Evolutionary conservation across 1,284 basidiomycete genomes (phyloP), one percentile per base, ranked within the genome.

Genomic region (Lentinus polychrous): DNA sequence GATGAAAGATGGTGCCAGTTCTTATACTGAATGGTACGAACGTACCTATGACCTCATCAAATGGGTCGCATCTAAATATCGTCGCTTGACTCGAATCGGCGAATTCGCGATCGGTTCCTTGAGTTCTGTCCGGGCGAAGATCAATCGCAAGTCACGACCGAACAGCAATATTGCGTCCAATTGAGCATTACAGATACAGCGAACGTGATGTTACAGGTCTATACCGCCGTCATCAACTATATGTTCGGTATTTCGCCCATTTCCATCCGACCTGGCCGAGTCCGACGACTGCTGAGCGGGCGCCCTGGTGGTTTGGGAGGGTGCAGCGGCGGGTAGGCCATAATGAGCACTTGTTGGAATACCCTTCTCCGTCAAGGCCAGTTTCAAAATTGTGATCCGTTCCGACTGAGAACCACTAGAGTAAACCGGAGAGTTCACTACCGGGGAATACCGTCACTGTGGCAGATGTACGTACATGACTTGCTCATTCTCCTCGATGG

Each of bases 391-490:
- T 24, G 66, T 65, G 52, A 88, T 76, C 6, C 85, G 72, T 60
- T 89, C 85, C 57, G 80, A 74, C 62, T 89, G 86, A 5, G 84
- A 83, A 4, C 74, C 81, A 55, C 85, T 88, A 56, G 46, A 39
- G 33, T 15, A 20, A 14, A 1, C 43, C 22, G 20, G 24, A 36
- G 38, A n/a, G 37, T 24, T 27, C n/a, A n/a, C 32, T 20, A 41
- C 42, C 46, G 8, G 20, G 12, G n/a, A 49, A 36, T 3, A 36
- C 15, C 24, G 27, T 27, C 4, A 14, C 11, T 10, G 34, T 24
- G 8, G 7, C n/a, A 39, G 45, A 12, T 36, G 15, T 7, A 67
- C 75, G 43, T 45, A 78, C 76, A 82, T 79, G 15, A 75, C 74
- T 8, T 56, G 59, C 49, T 75, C 69, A 56, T 82, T 82, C 65